These are phyloP conservation scores for Cucurbitaria berberidis DNA, from an alignment of 2,329 filamentous ascomycete species.

Conservation along the genomic window DNA sequence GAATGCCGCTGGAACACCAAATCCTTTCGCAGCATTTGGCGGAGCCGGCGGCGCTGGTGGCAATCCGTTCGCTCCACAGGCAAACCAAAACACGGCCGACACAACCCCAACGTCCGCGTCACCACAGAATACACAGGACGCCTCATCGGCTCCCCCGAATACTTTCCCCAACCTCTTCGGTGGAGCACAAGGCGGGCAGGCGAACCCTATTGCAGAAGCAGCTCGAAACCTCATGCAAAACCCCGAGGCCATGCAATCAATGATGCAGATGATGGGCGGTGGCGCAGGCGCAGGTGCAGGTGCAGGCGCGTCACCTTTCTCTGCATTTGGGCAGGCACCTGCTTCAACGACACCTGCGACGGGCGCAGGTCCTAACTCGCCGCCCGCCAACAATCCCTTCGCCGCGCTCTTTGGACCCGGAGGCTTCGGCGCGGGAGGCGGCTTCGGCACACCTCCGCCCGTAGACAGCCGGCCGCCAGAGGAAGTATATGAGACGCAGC, in stretches of 20 bases:
- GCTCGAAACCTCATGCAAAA: constrained; percentile 54
- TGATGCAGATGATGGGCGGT: constrained; percentile 61
- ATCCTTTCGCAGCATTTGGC: constrained; percentile 56
- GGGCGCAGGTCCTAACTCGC: constrained; percentile 28
- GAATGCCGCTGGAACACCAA: constrained; percentile 43
- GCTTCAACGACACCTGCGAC: constrained; percentile 34
- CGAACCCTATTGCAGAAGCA: constrained; percentile 59
- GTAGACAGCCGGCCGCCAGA: constrained; percentile 88
- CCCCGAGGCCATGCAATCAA: constrained; percentile 41
- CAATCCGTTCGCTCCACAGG: constrained; percentile 64
- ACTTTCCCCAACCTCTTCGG: constrained; percentile 61
- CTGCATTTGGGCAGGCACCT: constrained; percentile 56
- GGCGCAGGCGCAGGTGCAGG: constrained; percentile 47
- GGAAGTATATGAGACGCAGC: constrained; percentile 87
- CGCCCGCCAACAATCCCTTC: constrained; percentile 46
- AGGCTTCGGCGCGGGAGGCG: constrained; percentile 46
- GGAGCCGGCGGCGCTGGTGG: constrained; percentile 41
- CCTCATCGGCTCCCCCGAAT: constrained; percentile 35
- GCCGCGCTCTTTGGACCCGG: constrained; percentile 55
- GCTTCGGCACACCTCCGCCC: constrained; percentile 56
- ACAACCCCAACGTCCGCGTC: constrained; percentile 32
- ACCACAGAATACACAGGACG: constrained; percentile 26
- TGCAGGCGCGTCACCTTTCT: constrained; percentile 44
- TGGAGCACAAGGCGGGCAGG: constrained; percentile 37
- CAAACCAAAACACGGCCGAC: constrained; percentile 21